Evolutionary conservation across 768 basidiomycete genomes (phyloP).

Genomic region (Psilocybe tampanensis): DNA sequence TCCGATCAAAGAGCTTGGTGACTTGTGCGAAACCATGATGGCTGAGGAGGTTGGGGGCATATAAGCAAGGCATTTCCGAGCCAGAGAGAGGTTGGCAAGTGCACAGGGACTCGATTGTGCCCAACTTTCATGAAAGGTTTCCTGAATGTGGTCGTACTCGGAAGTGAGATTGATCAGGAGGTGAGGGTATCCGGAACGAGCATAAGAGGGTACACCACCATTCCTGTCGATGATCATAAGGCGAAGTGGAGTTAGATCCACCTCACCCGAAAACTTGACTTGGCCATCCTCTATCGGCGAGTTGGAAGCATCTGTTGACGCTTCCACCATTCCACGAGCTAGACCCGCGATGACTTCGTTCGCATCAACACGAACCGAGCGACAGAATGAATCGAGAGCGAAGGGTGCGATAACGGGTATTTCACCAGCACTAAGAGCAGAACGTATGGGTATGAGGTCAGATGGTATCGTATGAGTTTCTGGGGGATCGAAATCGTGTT

Average conservation of each 20-base stretch:
- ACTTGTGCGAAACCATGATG: conserved; percentile 96
- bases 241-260: conserved; percentile 90
- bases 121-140: conserved; percentile 86
- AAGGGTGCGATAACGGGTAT: conserved; percentile 96
- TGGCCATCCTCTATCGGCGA: conserved; percentile 33
- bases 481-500: conserved; percentile 45
- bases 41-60: conserved; percentile 96
- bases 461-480: conserved; percentile 81
- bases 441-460: conserved; percentile 83
- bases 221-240: conserved; percentile 97
- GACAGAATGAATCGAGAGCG: conserved; percentile 88
- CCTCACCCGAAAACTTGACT: conserved; percentile 47
- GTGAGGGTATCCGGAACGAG: conserved; percentile 92
- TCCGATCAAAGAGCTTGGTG: conserved; percentile 91
- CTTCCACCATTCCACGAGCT: conserved; percentile 81
- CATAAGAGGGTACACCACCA: conserved; percentile 97
- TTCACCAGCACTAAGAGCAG: conserved; percentile 90
- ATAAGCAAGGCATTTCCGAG: conserved; percentile 83
- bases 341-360: conserved; percentile 90
- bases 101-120: conserved; percentile 77
- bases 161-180: conserved; percentile 92
- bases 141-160: conserved; percentile 81
- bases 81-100: conserved; percentile 81
- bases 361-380: conserved; percentile 81
- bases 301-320: conserved; percentile 30